Conservation (phyloP, 2,329 filamentous ascomycete genomes). For the Sordariomycetes sp. region DNA sequence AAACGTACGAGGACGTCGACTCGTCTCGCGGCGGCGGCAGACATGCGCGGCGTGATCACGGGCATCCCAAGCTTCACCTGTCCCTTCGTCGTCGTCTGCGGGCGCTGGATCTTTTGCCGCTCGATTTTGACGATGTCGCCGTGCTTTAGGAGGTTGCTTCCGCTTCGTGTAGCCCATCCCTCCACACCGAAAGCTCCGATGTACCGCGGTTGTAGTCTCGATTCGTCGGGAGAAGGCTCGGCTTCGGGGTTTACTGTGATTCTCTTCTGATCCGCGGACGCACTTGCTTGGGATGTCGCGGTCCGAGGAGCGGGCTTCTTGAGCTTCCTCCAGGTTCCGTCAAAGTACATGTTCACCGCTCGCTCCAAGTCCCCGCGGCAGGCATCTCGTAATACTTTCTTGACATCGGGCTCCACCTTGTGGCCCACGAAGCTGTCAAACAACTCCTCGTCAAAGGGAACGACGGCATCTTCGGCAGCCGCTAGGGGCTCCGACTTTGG, state of each 20-base stretch:
- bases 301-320: constrained; percentile 15
- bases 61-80: constrained; percentile 20
- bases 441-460: constrained; percentile 39
- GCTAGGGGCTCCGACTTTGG: constrained; percentile 5
- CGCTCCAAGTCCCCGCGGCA: constrained; percentile 46
- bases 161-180: constrained; percentile 85
- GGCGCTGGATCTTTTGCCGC: constrained; percentile 60
- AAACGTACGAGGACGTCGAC: constrained; percentile 87
- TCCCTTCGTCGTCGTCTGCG: constrained; percentile 26
- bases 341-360: constrained; percentile 58
- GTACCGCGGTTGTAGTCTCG: constrained; percentile 40
- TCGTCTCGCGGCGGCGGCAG: constrained; percentile 45
- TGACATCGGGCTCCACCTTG: constrained; percentile 31
- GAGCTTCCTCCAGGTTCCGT: constrained; percentile 48
- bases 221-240: background rate
- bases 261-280: background rate
- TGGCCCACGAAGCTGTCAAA: constrained; percentile 49
- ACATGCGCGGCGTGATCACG: constrained; percentile 19
- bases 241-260: background rate
- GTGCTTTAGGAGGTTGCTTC: constrained; percentile 59
- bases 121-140: constrained; percentile 80
- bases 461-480: constrained; percentile 11
- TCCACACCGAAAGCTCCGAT: constrained; percentile 85
- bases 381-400: constrained; percentile 35
- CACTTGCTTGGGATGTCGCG: constrained; percentile 6